phyloP scores from a whole-genome alignment of 139 green algal genomes.

The Mesotaenium endlicherianum region DNA sequence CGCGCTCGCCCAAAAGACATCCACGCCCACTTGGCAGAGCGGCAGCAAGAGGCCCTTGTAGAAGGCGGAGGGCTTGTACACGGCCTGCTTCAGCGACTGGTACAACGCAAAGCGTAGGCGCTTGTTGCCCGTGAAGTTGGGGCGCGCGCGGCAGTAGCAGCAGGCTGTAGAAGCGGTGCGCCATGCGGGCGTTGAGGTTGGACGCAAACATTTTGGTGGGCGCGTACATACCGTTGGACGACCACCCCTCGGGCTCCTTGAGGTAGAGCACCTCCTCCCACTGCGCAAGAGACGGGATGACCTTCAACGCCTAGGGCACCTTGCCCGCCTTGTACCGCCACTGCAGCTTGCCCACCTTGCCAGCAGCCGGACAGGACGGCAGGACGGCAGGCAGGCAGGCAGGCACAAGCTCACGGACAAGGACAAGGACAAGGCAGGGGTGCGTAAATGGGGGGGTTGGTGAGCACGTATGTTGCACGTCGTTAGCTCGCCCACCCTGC shows the following conservation, averaged over 20 bases:
- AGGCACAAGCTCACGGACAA: too few relatives aligned
- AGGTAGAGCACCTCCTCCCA: constrained; percentile 97
- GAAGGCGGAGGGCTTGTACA: constrained; percentile 96
- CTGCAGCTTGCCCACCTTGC: constrained; percentile 55
- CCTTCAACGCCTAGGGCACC: constrained; percentile 97
- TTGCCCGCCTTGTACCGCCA: constrained; percentile 78
- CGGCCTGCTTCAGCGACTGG: constrained; percentile 89
- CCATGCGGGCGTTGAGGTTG: constrained; percentile 85
- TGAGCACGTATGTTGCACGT: too few relatives aligned
- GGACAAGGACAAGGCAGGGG: too few relatives aligned
- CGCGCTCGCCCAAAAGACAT: too few relatives aligned
- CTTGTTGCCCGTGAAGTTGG: constrained; percentile 81
- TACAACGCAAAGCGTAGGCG: constrained; percentile 95
- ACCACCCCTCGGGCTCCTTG: constrained; percentile 78
- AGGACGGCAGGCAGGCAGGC: too few relatives aligned
- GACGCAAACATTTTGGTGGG: constrained; percentile 94
- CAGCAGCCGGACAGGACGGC: not conserved
- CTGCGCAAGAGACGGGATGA: constrained; percentile 91
- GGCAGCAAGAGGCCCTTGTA: constrained; percentile 95
- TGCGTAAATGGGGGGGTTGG: too few relatives aligned
- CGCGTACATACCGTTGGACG: constrained; percentile 81
- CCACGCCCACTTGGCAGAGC: constrained; percentile 64
- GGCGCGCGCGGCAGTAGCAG: constrained; percentile 86
- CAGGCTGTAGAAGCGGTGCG: constrained; percentile 83
- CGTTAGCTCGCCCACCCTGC: too few relatives aligned